A percentile compares a stretch with the other conserved stretches of the same genome.
Conservation (phyloP, 1,139 yeast genomes). For the Pichia sp. region DNA sequence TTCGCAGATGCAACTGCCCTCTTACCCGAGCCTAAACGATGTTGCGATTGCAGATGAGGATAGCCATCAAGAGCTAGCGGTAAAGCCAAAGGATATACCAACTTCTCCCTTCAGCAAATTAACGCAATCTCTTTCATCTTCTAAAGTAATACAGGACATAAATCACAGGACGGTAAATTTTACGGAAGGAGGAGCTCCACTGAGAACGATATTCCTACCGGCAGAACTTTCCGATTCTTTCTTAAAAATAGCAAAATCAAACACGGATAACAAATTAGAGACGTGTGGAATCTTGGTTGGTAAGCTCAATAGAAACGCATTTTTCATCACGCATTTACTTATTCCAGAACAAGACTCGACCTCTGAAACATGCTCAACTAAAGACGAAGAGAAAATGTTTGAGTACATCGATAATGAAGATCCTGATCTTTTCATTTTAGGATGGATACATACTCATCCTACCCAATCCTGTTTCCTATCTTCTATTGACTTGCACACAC, state of each 20-base stretch:
- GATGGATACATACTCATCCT: constrained; percentile 71
- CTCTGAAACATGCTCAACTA: constrained; percentile 53
- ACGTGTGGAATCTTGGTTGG: constrained; percentile 66
- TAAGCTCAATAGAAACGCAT: constrained; percentile 50
- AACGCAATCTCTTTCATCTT: neutral
- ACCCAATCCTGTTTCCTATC: constrained; percentile 61
- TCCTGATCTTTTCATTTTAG: constrained; percentile 46
- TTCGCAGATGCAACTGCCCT: constrained; percentile 3
- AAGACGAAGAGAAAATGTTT: constrained; percentile 52
- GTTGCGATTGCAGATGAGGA: constrained; percentile 20
- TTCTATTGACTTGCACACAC: constrained; percentile 61
- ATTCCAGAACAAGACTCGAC: constrained; percentile 60
- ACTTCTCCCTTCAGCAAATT: neutral
- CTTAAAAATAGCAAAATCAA: constrained; percentile 41
- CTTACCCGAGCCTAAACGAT: constrained; percentile 19
- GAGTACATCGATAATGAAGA: constrained; percentile 49
- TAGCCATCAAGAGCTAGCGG: neutral
- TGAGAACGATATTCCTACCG: constrained; percentile 50
- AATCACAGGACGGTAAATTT: constrained; percentile 39
- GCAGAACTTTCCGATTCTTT: constrained; percentile 39
- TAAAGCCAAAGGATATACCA: neutral
- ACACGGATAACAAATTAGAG: constrained; percentile 49
- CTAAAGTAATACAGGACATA: constrained; percentile 17
- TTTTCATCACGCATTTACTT: constrained; percentile 52
- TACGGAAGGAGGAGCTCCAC: constrained; percentile 51